Evolutionary conservation across 208 protist genomes (phyloP), one percentile per base, ranked within the genome.

Genomic region (Crithidia mellificae): DNA sequence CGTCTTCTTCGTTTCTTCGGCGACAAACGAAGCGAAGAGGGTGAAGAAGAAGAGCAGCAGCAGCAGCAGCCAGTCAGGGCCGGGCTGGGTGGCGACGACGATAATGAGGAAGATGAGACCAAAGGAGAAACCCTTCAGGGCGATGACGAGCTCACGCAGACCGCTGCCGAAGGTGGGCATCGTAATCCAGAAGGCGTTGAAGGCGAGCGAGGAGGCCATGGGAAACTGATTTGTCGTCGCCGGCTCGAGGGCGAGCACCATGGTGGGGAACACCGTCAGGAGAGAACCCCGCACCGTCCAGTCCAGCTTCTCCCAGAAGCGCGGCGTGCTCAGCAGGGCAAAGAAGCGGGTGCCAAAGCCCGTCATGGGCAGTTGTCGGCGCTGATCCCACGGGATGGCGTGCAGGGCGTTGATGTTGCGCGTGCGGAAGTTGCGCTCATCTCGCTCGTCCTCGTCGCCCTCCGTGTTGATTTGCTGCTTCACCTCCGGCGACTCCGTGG

Each of bases 241-340:
- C 6, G 88, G 88, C 67, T 96, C 86, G 12, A 96, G 76, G 2
- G 86, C 80, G 2, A 96, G 83, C 66, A 96, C 83, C 91, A 94
- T 96, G 14, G 85, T 86, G 19, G 91, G 91, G 6, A 96, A 58
- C 38, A 96, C 85, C 30, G 91, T 94, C 51, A 96, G 77, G n/a
- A 93, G 51, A 20, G 91, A 82, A 3, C 78, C 88, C 24, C 91
- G 88, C 29, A 96, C 69, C 11, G 88, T 82, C 88, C 91, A 96
- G 64, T 96, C 91, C 52, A 94, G 59, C 76, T 94, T 93, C 72
- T 94, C 91, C 88, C 91, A 96, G 52, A 96, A 93, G 53, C 89
- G 84, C 19, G 91, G 91, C 17, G 88, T 86, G 44, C 83, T 83
- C 58, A 93, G 78, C 29, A 94, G 39, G 36, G 87, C 78, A 57